Base-by-base conservation (phyloP, 2,329 filamentous ascomycete species). In the Tolypocladium album region DNA sequence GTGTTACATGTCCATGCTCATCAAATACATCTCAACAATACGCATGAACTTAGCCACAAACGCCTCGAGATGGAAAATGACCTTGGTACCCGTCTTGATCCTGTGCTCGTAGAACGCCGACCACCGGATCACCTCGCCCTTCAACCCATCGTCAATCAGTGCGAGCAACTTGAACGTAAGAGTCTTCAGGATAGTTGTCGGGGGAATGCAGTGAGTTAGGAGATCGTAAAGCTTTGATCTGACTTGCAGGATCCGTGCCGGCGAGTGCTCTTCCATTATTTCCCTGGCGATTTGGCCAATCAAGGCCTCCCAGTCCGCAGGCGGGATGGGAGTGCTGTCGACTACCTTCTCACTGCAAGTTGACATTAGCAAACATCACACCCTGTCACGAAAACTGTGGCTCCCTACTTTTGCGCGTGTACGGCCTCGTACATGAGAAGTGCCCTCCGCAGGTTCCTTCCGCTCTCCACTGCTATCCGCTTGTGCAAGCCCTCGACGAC, bases 31-130 rank as follows among this genome's bases (percentile, higher is more conserved):
- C 78, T 99, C 94, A 64, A 93, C 84, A 66, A 97, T 85, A 67
- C 93, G 85, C 93, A 99, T 97, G 72, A 97, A 96, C 78, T 97
- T 97, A 61, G 93, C 93, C 61, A 99, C 94, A 75, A 99, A 99
- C 4, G 94, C 94, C 75, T 99, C 95, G 4, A 99, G 79, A 70
- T 99, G 95, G 75, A 99, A 99, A 64, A 99, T 97, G 61, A 96
- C 89, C 81, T 99, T 99, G 61, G 83, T 92, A 58, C 94, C 94
- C 67, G 88, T 88, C 72, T 90, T 90, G 75, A 97, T 90, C 62
- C 94, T 84, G 74, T 99, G 94, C 75, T 99, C 95, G 73, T 96
- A 99, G 70, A 97, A 97, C 0, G 94, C 92, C 5, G 91, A 90
- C 94, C 94, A 99, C 70, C 88, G 90, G 65, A 99, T 89, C 5